Evolutionary conservation across 202 grass and related monocot genomes (phyloP), one percentile per base, ranked within the genome.

Genomic region (Carex sylvatica): DNA sequence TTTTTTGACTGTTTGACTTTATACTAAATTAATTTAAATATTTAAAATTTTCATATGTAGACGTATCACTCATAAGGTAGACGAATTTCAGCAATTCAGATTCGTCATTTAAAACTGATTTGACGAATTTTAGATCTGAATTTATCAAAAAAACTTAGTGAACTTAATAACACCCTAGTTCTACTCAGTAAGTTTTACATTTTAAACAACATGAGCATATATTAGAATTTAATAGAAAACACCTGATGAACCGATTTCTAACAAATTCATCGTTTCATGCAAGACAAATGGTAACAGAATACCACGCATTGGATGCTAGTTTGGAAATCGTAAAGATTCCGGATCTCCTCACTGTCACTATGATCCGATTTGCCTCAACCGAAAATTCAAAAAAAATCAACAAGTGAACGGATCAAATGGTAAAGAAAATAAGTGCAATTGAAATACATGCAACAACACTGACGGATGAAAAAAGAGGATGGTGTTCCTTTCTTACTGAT

Each of bases 231-330:
- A 18, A 36, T 18, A 67, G 13, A 35, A 16, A 67, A 67, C 5
- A 51, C 12, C 70, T 0, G 12, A 2, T 18, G 33, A 23, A 19
- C 24, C 52, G 51, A 24, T 46, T 56, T 15, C 22, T 42, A 80
- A 2, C 53, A 60, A 75, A 66, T 60, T 70, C 84, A 55, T 1
- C 42, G 55, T 59, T 35, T 76, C 51, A n/a, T 2, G 51, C 46
- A 65, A 46, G 10, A 79, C 19, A 70, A 81, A 60, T 40, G 55
- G 9, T 35, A 78, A 63, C 3, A 8, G 49, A 85, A 30, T 83
- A 95, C 95, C 91, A 95, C 89, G 86, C 95, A 98, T 78, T 90
- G 95, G 22, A 98, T 83, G 63, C 78, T 86, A 65, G 92, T 89
- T 75, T 98, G 92, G 80, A 98, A 98, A 46, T 86, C 89, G 59